phyloP scores from a whole-genome alignment of 2,329 filamentous ascomycete species.

The Penicillium sp. region DNA sequence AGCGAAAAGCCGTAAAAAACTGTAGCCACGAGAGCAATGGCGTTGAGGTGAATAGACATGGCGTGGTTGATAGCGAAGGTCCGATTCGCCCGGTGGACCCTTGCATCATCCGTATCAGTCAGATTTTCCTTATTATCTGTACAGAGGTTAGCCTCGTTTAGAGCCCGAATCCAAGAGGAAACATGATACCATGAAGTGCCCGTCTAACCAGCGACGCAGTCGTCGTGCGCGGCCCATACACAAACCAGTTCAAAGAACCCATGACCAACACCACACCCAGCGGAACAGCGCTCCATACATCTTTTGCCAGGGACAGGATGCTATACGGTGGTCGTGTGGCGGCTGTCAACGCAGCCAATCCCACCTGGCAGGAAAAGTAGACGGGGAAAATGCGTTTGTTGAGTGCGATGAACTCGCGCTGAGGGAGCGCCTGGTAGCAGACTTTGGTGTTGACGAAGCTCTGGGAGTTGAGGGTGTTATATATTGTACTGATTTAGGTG shows the following conservation, averaged over 20 bases:
- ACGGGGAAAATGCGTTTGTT: slow-evolving; percentile 40
- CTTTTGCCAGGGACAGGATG: slow-evolving; percentile 23
- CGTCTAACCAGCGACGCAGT: slow-evolving; percentile 33
- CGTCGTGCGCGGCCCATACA: slow-evolving; percentile 36
- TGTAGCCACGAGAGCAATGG: slow-evolving; percentile 34
- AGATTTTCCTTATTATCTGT: slow-evolving; percentile 7
- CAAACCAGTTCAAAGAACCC: slow-evolving; percentile 34
- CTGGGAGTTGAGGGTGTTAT: slow-evolving; percentile 21
- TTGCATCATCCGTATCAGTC: slow-evolving; percentile 2
- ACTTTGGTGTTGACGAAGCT: slow-evolving; percentile 42
- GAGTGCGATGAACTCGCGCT: slow-evolving; percentile 35
- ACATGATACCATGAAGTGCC: slow-evolving; percentile 18
- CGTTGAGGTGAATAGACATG: slow-evolving; percentile 43
- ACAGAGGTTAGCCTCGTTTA: neutral
- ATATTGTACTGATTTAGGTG: neutral
- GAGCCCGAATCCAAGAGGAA: too few species aligned
- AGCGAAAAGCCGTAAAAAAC: slow-evolving; percentile 28
- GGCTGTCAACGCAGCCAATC: slow-evolving; percentile 33
- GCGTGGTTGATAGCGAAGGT: slow-evolving; percentile 37
- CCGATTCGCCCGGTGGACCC: slow-evolving; percentile 24
- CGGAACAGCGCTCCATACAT: slow-evolving; percentile 22
- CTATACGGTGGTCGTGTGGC: slow-evolving; percentile 34
- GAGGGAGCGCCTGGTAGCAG: slow-evolving; percentile 32
- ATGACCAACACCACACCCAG: slow-evolving; percentile 29
- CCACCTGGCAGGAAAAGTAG: slow-evolving; percentile 38